Percentiles rank a stretch among this genome's conserved stretches.
phyloP scores from a whole-genome alignment of 2,329 filamentous ascomycete species.

The Paraphoma chrysanthemicola region DNA sequence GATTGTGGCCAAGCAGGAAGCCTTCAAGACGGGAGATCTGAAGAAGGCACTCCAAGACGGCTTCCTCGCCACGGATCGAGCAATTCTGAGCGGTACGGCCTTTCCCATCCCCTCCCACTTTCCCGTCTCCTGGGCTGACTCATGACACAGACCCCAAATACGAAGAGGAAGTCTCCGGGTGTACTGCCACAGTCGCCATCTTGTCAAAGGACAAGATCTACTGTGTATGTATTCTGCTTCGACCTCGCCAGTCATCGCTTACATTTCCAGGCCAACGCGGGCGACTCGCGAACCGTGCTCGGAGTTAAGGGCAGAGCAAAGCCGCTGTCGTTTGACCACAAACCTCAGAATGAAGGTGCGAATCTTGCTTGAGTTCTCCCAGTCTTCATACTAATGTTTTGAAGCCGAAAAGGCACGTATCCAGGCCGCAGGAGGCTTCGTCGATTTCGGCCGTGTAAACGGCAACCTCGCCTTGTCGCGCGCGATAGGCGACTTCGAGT shows the following conservation, averaged over 20 bases:
- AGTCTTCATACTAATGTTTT: slow-evolving; percentile 19
- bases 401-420: slow-evolving; percentile 95
- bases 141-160: slow-evolving; percentile 81
- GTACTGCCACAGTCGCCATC: slow-evolving; percentile 90
- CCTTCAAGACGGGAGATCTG: slow-evolving; percentile 89
- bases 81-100: slow-evolving; percentile 86
- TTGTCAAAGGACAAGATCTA: slow-evolving; percentile 92
- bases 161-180: slow-evolving; percentile 96
- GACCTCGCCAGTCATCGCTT: slow-evolving; percentile 1
- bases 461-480: slow-evolving; percentile 96
- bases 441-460: slow-evolving; percentile 98
- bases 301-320: slow-evolving; percentile 97
- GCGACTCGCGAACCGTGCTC: slow-evolving; percentile 92
- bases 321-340: slow-evolving; percentile 98
- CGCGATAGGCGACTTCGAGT: slow-evolving; percentile 98
- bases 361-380: background rate
- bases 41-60: slow-evolving; percentile 97
- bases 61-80: slow-evolving; percentile 93
- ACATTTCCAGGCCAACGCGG: slow-evolving; percentile 81
- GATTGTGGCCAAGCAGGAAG: slow-evolving; percentile 93
- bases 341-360: slow-evolving; percentile 91
- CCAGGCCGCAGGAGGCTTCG: slow-evolving; percentile 92
- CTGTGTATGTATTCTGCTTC: slow-evolving; percentile 73
- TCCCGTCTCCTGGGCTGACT: slow-evolving; percentile 33
- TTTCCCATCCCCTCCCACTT: slow-evolving; percentile 2